Evolutionary conservation across 768 basidiomycete genomes (phyloP).

Genomic region (Suillus ampliporus): DNA sequence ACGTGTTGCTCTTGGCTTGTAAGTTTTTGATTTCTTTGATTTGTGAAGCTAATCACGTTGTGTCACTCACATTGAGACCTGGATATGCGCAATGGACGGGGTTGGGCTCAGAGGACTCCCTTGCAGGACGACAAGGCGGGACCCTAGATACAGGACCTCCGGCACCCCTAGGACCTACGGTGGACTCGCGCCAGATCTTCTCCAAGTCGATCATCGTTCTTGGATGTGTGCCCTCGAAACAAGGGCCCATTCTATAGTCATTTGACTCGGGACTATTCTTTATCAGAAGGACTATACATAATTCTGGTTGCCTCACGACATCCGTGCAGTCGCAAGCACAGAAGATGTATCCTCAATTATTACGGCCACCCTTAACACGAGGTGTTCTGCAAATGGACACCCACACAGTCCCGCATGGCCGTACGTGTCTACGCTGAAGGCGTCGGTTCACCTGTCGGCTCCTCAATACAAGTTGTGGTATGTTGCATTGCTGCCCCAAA

Average conservation of each 20-base stretch:
- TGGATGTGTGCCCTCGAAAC: neutral
- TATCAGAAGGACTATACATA: neutral
- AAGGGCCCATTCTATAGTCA: neutral
- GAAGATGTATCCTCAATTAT: neutral
- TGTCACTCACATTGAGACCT: no score
- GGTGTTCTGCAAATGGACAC: neutral
- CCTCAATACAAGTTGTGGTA: neutral
- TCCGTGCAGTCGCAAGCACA: conserved; percentile 3
- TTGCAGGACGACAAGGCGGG: no score
- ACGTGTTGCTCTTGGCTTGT: neutral
- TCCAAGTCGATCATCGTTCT: neutral
- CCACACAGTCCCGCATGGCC: neutral
- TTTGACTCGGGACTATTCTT: neutral
- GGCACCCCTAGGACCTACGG: no score
- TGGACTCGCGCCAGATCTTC: no score
- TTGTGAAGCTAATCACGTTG: neutral
- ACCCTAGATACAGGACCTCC: no score
- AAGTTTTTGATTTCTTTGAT: neutral
- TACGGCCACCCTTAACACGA: neutral
- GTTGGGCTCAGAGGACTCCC: no score
- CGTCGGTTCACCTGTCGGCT: neutral
- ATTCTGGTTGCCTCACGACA: neutral
- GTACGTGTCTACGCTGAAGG: neutral
- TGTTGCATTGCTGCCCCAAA: neutral
- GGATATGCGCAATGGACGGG: no score